These are phyloP conservation scores for Backusella sp. DNA, from an alignment of 192 early-diverging fungal species.

Conservation along the genomic window DNA sequence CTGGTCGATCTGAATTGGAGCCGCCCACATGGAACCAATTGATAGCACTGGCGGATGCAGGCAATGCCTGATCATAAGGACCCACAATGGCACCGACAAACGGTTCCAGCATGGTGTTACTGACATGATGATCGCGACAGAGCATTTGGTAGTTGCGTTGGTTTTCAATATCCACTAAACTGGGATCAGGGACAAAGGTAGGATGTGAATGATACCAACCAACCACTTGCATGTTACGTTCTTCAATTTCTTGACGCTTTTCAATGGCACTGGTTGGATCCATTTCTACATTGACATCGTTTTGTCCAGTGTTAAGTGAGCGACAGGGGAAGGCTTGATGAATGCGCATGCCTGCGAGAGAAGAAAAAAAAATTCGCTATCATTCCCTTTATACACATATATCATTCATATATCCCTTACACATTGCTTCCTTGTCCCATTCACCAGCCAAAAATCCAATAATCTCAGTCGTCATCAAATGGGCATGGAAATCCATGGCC, in stretches of 20 bases:
- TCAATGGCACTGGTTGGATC: conserved; percentile 79
- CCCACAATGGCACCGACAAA: conserved; percentile 92
- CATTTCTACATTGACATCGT: conserved; percentile 86
- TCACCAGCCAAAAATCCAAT: conserved; percentile 86
- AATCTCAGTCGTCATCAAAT: conserved; percentile 83
- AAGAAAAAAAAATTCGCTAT: background rate
- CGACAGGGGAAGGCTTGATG: conserved; percentile 73
- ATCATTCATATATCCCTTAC: background rate
- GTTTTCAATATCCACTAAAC: conserved; percentile 86
- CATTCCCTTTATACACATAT: background rate
- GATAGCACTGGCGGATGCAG: conserved; percentile 71
- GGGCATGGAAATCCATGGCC: conserved; percentile 93
- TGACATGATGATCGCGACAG: conserved; percentile 59
- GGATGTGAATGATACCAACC: conserved; percentile 98
- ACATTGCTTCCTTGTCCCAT: conserved; percentile 59
- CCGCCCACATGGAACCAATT: conserved; percentile 86
- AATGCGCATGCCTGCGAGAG: conserved; percentile 51
- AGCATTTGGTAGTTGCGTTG: conserved; percentile 83
- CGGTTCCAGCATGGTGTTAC: conserved; percentile 49
- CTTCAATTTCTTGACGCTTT: conserved; percentile 70
- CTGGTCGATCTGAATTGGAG: conserved; percentile 51
- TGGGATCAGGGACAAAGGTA: conserved; percentile 84
- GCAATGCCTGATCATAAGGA: conserved; percentile 82
- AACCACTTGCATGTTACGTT: conserved; percentile 72
- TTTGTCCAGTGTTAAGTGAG: conserved; percentile 67